Base-by-base conservation (phyloP, 768 basidiomycete genomes). In the Panaeolus cyanescens region DNA sequence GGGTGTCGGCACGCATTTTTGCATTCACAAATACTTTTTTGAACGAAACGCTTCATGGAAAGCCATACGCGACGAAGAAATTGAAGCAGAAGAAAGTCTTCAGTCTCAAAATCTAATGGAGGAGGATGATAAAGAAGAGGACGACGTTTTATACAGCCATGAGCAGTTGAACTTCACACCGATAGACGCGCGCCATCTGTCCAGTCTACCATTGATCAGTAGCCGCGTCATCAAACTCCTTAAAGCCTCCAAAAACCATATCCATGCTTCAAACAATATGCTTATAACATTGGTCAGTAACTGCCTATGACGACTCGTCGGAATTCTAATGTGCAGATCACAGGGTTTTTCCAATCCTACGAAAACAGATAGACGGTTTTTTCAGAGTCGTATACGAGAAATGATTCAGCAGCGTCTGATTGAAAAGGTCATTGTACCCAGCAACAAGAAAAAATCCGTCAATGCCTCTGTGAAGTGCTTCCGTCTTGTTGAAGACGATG, bases 11-110 rank as follows among this genome's bases (percentile, higher is more conserved):
- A 85, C 86, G 31, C 85, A 95, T 71, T 85, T 91, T 62, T 86
- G 85, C 69, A 85, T 96, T 45, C 94, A 94, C 76, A 90, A 84
- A 66, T 87, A 95, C 70, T 95, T 95, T 71, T 91, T 89, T 68
- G 88, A 92, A 54, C 81, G 83, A 34, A 91, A 85, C 67, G 78
- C 85, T 0, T 79, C 85, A n/a, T 94, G 92, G 92, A 84, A 87
- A 68, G 84, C 82, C 58, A 89, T 94, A 59, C 84, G 86, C 12
- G 84, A 87, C 17, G 92, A 92, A 74, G 90, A 90, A 71, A 76
- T 71, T 50, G 74, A 77, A 55, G 85, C 82, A n/a, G 77, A 81
- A 62, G 74, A 53, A 37, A 50, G 45, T 28, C 22, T 50, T 3
- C 32, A 58, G 20, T 65, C 71, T 36, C 68, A 64, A 2, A 70